Evolutionary conservation across 2,329 filamentous ascomycete species (phyloP), one percentile per base, ranked within the genome.

Genomic region (Fusarium dimerum): DNA sequence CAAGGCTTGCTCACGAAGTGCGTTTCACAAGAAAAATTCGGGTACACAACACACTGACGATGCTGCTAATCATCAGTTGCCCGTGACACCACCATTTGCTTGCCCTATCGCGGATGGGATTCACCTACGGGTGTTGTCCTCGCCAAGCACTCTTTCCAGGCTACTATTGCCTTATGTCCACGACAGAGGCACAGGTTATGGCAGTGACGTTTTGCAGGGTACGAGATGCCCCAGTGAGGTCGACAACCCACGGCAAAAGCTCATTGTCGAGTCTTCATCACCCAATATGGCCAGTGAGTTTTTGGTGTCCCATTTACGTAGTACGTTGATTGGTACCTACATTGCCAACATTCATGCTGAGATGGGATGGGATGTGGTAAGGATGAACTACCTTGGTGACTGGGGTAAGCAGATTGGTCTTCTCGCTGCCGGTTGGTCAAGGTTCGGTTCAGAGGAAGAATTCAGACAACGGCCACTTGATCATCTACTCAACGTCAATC

Each of bases 271-370:
- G 59, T 91, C 88, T 68, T 89, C 85, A 0, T 89, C 85, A 1
- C 88, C 88, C 1, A 90, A 90, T 61, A 88, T 90, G 55, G 87
- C 84, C 13, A 88, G 85, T 59, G 84, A 86, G n/a, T 89, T 89
- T 70, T 83, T 86, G 55, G 84, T 84, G 3, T 81, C 82, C 1
- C 87, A 90, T 72, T 73, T 90, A 61, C 76, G 87, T 59, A 88
- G 85, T 64, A 89, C 87, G 34, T 84, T 90, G 51, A 84, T 90
- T 42, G 87, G 87, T 32, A 80, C 83, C 2, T 89, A 87, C 65
- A 70, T 90, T 26, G 75, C 84, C 3, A 88, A 89, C 59, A 68
- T 89, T 4, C 85, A 89, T 61, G 73, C 84, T 57, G 76, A 73
- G 10, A 84, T 84, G 54, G 87, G 86, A 6, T 89, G 85, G 84